These are phyloP conservation scores for Thermothelomyces thermophilus DNA, from an alignment of 2,329 filamentous ascomycete species.

Conservation along the genomic window DNA sequence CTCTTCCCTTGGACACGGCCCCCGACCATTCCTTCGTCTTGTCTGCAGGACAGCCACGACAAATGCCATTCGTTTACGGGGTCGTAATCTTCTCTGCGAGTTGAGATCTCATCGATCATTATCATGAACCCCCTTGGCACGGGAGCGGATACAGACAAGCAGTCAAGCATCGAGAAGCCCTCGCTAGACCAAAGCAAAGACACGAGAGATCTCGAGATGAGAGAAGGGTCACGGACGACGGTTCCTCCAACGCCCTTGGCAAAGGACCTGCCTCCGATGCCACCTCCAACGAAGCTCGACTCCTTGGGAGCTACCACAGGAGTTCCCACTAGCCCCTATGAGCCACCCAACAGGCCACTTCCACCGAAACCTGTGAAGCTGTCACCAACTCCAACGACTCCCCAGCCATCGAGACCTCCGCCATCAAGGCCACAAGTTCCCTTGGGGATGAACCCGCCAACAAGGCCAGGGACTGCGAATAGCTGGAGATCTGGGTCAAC, in stretches of 20 bases:
- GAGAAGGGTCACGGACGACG: slow-evolving; percentile 8
- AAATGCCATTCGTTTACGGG: slow-evolving; percentile 13
- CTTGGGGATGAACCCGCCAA: slow-evolving; percentile 24
- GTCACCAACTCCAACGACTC: slow-evolving; percentile 9
- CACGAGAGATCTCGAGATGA: background rate
- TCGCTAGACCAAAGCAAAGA: background rate
- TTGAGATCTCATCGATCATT: slow-evolving; percentile 12
- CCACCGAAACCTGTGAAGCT: slow-evolving; percentile 19
- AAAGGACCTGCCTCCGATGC: slow-evolving; percentile 20
- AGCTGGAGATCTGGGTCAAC: slow-evolving; percentile 13
- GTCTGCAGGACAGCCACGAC: slow-evolving; percentile 29
- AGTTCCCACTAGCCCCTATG: slow-evolving; percentile 7
- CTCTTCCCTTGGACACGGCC: slow-evolving; percentile 11
- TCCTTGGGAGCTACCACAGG: background rate
- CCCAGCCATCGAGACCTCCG: slow-evolving; percentile 16
- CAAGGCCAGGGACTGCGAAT: slow-evolving; percentile 22
- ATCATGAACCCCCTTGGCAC: slow-evolving; percentile 9
- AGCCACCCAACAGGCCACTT: slow-evolving; percentile 23
- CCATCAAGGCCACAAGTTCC: slow-evolving; percentile 18
- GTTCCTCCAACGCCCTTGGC: slow-evolving; percentile 23
- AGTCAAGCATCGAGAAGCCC: slow-evolving; percentile 15
- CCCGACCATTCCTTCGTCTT: slow-evolving; percentile 13
- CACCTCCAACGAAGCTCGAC: slow-evolving; percentile 13
- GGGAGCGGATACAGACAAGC: slow-evolving; percentile 17
- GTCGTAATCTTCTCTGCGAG: slow-evolving; percentile 13